Base-by-base conservation (phyloP, 805 yeast genomes). In the Barnettozyma wickerhamii region DNA sequence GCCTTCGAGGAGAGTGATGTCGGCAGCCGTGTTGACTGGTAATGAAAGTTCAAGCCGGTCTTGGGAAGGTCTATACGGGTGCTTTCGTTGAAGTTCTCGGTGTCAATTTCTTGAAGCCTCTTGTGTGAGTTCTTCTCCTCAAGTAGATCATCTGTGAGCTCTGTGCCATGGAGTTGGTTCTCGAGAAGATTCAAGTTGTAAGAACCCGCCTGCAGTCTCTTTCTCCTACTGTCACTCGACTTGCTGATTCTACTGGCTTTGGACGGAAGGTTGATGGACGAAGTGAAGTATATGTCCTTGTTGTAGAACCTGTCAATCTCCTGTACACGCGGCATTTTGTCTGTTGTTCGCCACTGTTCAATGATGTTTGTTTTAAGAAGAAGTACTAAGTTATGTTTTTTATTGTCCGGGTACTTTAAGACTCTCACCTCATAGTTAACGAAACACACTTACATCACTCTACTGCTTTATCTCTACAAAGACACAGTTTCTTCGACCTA, bases 51-150 rank as follows among this genome's bases (percentile, higher is more conserved):
- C 14, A 58, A 30, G 2, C 60, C 60, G 4, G 40, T 31, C 33
- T 56, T 56, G 1, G 74, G 74, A 13, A 70, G 49, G 18, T 70
- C 75, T 17, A 68, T 53, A 35, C 60, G 57, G 0, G 53, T 41
- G 20, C 27, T 47, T n/a, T 69, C 74, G 48, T 61, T 68, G 46
- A 67, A 71, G 43, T 70, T 69, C 51, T 71, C 75, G 20, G 65
- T 49, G 40, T 66, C 69, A 17, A 71, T 50, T 43, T 70, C 74
- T 2, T 57, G 62, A 38, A 68, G 65, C 34, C 75, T 48, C 43
- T 64, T 66, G 13, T 52, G 51, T 2, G 68, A 64, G 35, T 60
- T 61, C 47, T 61, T 64, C 47, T 61, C 57, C 36, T 63, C 71
- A 6, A 50, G 45, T 5, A 53, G 40, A 14, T 53, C 55, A 19